phyloP scores from a whole-genome alignment of 352 stramenopile species.

The Phytophthora niederhauseri region DNA sequence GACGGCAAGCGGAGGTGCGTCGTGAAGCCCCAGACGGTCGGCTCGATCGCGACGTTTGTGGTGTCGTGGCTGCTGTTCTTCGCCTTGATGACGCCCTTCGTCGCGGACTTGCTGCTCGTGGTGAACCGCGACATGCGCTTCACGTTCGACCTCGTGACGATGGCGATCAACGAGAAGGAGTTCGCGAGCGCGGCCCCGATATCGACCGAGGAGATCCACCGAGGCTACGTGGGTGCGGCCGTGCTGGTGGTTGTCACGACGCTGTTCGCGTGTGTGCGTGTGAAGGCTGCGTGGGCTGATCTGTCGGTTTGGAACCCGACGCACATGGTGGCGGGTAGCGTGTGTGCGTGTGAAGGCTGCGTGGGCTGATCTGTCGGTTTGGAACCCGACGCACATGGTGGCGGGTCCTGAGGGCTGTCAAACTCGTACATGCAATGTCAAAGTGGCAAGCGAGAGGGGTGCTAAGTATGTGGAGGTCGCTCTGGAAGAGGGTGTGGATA shows the following conservation, averaged over 20 bases:
- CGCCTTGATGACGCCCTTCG: conserved; percentile 32
- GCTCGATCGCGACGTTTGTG: conserved; percentile 9
- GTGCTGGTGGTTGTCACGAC: conserved; percentile 19
- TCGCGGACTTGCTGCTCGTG: conserved; percentile 42
- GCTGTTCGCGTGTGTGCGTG: conserved; percentile 11
- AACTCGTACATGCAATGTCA: too few species aligned
- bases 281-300: conserved; percentile 6
- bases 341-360: conserved; percentile 1
- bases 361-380: conserved; percentile 16
- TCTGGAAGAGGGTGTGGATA: conserved; percentile 15
- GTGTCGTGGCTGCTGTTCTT: conserved; percentile 35
- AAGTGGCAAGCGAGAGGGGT: too few species aligned
- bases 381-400: conserved; percentile 23
- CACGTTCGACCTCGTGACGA: conserved; percentile 36
- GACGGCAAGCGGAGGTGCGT: neutral
- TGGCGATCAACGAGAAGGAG: conserved; percentile 29
- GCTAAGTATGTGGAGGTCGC: conserved; percentile 16
- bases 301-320: conserved; percentile 25
- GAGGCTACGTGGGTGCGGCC: conserved; percentile 27
- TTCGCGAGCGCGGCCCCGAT: conserved; percentile 41
- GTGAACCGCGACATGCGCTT: conserved; percentile 45
- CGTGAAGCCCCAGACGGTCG: neutral
- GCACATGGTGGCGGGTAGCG: conserved; percentile 2
- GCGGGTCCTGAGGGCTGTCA: too few species aligned
- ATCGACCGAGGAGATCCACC: conserved; percentile 34